A percentile compares a stretch with the other conserved stretches of the same genome.
phyloP scores from a whole-genome alignment of 441 rosid species.

The Gossypium schwendimanii region DNA sequence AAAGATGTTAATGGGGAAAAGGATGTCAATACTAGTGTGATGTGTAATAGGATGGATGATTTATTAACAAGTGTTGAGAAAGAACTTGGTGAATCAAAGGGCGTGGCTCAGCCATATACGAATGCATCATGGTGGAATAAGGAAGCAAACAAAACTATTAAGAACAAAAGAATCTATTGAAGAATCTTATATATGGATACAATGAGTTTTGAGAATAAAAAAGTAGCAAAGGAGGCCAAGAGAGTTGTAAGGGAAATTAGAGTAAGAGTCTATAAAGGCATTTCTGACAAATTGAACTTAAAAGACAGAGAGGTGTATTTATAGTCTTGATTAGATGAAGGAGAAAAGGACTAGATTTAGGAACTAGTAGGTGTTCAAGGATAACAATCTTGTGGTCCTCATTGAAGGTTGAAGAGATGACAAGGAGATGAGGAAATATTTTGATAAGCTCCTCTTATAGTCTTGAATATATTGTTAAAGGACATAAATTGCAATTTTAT shows the following conservation, averaged over 20 bases:
- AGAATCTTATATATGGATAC: not conserved
- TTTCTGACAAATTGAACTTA: not conserved
- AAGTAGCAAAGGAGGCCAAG: not conserved
- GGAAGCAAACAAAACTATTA: not conserved
- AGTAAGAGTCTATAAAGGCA: not conserved
- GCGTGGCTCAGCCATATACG: not conserved
- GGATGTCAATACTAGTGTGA: not conserved
- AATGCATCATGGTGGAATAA: not conserved
- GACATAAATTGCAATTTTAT: not conserved
- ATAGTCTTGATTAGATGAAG: not conserved
- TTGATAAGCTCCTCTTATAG: not conserved
- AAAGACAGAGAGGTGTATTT: not conserved
- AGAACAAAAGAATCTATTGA: not conserved
- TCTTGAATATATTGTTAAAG: not conserved
- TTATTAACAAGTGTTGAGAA: not conserved
- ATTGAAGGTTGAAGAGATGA: not conserved
- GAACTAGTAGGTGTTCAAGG: not conserved
- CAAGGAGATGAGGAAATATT: not conserved
- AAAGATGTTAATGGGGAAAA: not conserved
- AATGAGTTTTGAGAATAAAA: not conserved
- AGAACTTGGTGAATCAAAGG: not conserved
- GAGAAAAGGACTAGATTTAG: not conserved
- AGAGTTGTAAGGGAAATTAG: not conserved
- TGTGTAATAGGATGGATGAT: not conserved
- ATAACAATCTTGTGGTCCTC: not conserved